These are phyloP conservation scores for Diplocarpon mali DNA, from an alignment of 2,329 filamentous ascomycete species.

Conservation along the genomic window DNA sequence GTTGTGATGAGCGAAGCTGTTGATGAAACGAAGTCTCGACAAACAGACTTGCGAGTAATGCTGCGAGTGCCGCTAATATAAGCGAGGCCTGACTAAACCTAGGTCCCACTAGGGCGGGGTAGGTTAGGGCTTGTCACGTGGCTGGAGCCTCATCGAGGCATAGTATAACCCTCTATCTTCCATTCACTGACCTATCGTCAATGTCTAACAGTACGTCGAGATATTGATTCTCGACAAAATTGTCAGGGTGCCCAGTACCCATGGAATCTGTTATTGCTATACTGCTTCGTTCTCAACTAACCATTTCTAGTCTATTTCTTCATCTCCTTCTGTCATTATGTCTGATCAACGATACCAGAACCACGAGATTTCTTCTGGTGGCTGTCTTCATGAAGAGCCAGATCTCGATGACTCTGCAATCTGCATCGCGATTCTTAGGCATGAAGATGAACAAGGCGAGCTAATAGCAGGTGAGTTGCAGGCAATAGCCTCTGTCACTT, in stretches of 20 bases:
- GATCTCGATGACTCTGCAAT: neutral
- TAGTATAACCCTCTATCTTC: no score
- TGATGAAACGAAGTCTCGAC: no score
- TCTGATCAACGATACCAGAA: neutral
- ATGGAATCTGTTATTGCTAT: slow-evolving; percentile 6
- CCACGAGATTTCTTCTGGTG: no score
- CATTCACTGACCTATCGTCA: neutral
- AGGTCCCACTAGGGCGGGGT: neutral
- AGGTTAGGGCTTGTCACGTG: slow-evolving; percentile 5
- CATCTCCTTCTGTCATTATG: neutral
- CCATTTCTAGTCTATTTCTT: neutral
- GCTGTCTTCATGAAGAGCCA: no score
- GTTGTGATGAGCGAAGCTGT: slow-evolving; percentile 5
- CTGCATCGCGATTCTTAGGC: slow-evolving; percentile 6
- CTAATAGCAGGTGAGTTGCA: slow-evolving; percentile 1
- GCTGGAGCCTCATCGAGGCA: no score
- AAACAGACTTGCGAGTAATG: no score
- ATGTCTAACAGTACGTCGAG: neutral
- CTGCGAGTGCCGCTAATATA: neutral
- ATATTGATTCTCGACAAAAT: neutral
- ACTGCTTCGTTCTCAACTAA: slow-evolving; percentile 5
- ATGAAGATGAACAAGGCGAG: neutral
- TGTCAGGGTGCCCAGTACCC: slow-evolving; percentile 8
- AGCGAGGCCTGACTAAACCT: neutral
- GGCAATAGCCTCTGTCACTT: neutral